Base-by-base conservation (phyloP, 164 flowering plant genomes). In the Malania oleifera region DNA sequence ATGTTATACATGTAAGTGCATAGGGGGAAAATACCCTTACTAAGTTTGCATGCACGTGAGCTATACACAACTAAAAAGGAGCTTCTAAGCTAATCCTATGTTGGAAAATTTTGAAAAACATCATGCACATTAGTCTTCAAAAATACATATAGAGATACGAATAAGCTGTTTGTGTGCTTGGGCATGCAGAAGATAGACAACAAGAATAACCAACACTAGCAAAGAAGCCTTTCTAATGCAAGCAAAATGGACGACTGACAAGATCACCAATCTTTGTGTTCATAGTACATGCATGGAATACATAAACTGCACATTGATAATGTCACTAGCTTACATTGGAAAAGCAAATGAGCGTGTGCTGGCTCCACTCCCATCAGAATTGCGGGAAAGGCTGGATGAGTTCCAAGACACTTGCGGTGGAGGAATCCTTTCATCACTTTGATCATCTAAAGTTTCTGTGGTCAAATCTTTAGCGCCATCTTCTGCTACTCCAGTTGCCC, bases 291-390 rank as follows among this genome's bases (percentile, higher is more conserved):
- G n/a, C n/a, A 34, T 7, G 1, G 11, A 12, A 34, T 12, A 34
- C 11, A 0, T 12, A 34, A 1, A 5, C 6, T 3, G 17, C 22
- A 29, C 18, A 39, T 45, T 40, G 50, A 55, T 17, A 53, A 19
- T 29, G 52, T 8, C 1, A 19, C 9, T 3, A 56, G 50, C 88
- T 80, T 71, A 87, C 95, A 73, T 67, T 54, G 93, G 84, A 62
- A 82, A 79, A 11, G 82, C 81, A 49, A 75, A 83, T 17, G 89
- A 79, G 20, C 26, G 58, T 11, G 40, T 34, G 67, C 81, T 77
- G 24, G 64, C 47, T 52, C 56, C 74, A 56, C 85, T 79, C 23
- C 47, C 72, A 44, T 77, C 79, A 20, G 86, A 77, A 25, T 52
- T 78, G 44, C n/a, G 66, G 22, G 80, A 74, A 10, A 54, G 9